Evolutionary conservation across 1,284 basidiomycete genomes (phyloP).

Genomic region (Malassezia brasiliensis): DNA sequence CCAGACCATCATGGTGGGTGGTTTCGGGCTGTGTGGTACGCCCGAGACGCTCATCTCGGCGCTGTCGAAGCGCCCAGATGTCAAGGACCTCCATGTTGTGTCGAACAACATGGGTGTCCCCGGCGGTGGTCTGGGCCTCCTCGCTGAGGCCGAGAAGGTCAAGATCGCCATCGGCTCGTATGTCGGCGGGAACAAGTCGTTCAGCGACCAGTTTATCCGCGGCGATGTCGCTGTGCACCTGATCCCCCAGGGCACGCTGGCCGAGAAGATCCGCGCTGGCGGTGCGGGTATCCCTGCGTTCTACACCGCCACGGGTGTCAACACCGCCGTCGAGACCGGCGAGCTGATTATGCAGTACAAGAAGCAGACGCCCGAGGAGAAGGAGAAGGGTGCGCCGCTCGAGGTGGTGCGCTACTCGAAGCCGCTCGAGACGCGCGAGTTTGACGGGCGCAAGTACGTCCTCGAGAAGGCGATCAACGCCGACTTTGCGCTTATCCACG

Average conservation of each 20-base stretch:
- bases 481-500: slow-evolving; percentile 78
- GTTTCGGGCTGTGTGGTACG: slow-evolving; percentile 46
- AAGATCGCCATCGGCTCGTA: slow-evolving; percentile 40
- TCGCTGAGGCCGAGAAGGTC: slow-evolving; percentile 33
- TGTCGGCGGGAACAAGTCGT: slow-evolving; percentile 44
- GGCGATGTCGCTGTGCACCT: slow-evolving; percentile 41
- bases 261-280: slow-evolving; percentile 79
- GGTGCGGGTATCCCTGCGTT: slow-evolving; percentile 93
- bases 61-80: slow-evolving; percentile 24
- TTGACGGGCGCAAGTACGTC: slow-evolving; percentile 72
- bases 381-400: background rate
- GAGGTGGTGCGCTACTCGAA: background rate
- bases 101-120: slow-evolving; percentile 46
- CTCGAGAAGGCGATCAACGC: slow-evolving; percentile 77
- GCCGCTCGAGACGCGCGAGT: slow-evolving; percentile 58
- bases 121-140: slow-evolving; percentile 32
- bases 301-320: slow-evolving; percentile 76
- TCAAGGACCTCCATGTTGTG: slow-evolving; percentile 38
- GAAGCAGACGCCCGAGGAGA: slow-evolving; percentile 13
- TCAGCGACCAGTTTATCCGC: slow-evolving; percentile 38
- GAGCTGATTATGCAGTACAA: slow-evolving; percentile 49
- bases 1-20: slow-evolving; percentile 34
- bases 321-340: slow-evolving; percentile 50
- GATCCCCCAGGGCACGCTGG: slow-evolving; percentile 57
- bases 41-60: slow-evolving; percentile 44